Evolutionary conservation across 805 yeast genomes (phyloP).

Genomic region (Kluyveromyces aestuarii): DNA sequence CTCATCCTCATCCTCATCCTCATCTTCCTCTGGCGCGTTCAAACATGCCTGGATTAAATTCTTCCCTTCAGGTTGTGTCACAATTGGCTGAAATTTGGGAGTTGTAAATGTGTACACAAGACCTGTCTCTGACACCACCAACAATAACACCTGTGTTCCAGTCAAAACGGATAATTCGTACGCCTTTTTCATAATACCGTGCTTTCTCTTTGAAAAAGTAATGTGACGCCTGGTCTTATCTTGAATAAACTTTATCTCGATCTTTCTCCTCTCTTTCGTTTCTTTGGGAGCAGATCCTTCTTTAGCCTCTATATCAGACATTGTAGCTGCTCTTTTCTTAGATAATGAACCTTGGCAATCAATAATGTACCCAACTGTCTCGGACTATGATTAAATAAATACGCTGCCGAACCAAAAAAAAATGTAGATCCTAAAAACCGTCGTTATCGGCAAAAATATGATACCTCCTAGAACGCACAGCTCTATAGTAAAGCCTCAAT

Average conservation of each 20-base stretch:
- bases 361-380: too few species aligned
- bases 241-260: slow-evolving; percentile 94
- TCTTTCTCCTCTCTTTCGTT: slow-evolving; percentile 68
- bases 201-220: slow-evolving; percentile 95
- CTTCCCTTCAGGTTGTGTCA: slow-evolving; percentile 95
- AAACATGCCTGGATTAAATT: slow-evolving; percentile 93
- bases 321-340: background rate
- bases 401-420: too few species aligned
- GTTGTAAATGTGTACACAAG: slow-evolving; percentile 96
- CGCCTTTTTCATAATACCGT: slow-evolving; percentile 99
- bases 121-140: slow-evolving; percentile 98
- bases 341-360: too few species aligned
- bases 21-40: slow-evolving; percentile 88
- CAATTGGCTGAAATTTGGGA: slow-evolving; percentile 97
- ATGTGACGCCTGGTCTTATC: slow-evolving; percentile 97
- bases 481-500: too few species aligned
- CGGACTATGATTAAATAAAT: too few species aligned
- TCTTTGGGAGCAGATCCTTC: slow-evolving; percentile 4
- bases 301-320: slow-evolving; percentile 1
- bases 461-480: too few species aligned
- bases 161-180: slow-evolving; percentile 93
- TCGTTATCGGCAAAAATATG: too few species aligned
- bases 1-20: slow-evolving; percentile 57
- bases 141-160: slow-evolving; percentile 90
- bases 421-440: too few species aligned